These are phyloP conservation scores for Boletus fagicola DNA, from an alignment of 768 basidiomycete species.

Conservation along the genomic window DNA sequence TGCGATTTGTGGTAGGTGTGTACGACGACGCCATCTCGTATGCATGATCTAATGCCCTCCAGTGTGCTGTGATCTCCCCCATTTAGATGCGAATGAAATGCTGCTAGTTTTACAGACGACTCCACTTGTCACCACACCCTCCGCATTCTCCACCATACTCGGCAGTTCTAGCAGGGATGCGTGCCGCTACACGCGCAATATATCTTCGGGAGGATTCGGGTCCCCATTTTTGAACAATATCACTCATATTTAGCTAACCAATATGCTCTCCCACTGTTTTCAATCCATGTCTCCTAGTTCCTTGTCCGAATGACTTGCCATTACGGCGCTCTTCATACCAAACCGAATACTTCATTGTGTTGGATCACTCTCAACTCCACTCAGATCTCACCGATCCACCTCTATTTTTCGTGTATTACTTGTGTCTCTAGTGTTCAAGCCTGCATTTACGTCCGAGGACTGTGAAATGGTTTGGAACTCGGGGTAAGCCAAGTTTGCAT, in stretches of 20 bases:
- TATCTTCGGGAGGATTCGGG: constrained; percentile 2
- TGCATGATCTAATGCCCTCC: constrained; percentile 8
- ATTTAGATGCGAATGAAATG: constrained; percentile 11
- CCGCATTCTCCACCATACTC: background rate
- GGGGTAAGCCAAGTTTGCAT: too few relatives aligned
- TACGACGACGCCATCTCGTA: background rate
- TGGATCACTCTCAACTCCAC: background rate
- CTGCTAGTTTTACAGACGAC: background rate
- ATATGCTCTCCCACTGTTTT: background rate
- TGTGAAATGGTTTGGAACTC: background rate
- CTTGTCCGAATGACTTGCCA: background rate
- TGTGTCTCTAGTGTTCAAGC: constrained; percentile 7
- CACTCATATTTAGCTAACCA: constrained; percentile 7
- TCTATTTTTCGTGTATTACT: background rate
- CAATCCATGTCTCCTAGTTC: background rate
- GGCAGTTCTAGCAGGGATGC: background rate
- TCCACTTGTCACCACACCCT: background rate
- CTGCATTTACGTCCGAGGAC: background rate
- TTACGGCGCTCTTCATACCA: background rate
- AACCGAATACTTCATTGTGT: background rate
- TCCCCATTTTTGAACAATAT: constrained; percentile 10
- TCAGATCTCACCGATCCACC: background rate
- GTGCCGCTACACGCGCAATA: background rate
- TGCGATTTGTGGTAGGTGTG: constrained; percentile 15
- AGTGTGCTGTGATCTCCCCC: constrained; percentile 6